phyloP scores from a whole-genome alignment of 2,329 filamentous ascomycete species.

The Pezizomycotina sp. region DNA sequence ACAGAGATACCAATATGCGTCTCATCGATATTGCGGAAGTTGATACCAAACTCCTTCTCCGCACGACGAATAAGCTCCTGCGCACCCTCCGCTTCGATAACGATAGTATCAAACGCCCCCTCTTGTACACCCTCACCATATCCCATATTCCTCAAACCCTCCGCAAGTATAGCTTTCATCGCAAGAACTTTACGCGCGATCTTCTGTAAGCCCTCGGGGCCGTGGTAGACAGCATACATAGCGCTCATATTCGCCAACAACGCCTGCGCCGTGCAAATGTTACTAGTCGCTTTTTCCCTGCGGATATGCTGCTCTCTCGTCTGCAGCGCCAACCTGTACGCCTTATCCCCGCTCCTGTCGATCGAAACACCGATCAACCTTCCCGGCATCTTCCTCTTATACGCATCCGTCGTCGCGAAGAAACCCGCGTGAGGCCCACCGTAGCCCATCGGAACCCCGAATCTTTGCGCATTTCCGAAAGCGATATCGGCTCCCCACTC shows the following conservation, averaged over 20 bases:
- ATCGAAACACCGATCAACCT: constrained; percentile 82
- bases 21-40: constrained; percentile 46
- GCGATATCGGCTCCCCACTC: constrained; percentile 93
- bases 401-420: constrained; percentile 78
- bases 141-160: constrained; percentile 45
- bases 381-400: constrained; percentile 88
- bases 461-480: constrained; percentile 79
- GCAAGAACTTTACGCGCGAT: constrained; percentile 67
- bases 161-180: constrained; percentile 47
- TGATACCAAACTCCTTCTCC: constrained; percentile 38
- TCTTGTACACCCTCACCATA: constrained; percentile 45
- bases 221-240: constrained; percentile 88
- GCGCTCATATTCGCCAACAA: constrained; percentile 90
- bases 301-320: constrained; percentile 93
- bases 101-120: constrained; percentile 61
- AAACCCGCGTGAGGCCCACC: constrained; percentile 95
- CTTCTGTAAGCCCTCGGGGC: constrained; percentile 61
- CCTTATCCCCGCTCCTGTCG: constrained; percentile 66
- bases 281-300: constrained; percentile 91
- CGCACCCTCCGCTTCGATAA: constrained; percentile 43
- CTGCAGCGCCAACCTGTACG: constrained; percentile 71
- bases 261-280: constrained; percentile 91
- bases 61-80: constrained; percentile 37
- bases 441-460: constrained; percentile 81
- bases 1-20: constrained; percentile 55